Evolutionary conservation across 2,329 filamentous ascomycete genomes (phyloP).

Genomic region (Didymosphaeria variabile): DNA sequence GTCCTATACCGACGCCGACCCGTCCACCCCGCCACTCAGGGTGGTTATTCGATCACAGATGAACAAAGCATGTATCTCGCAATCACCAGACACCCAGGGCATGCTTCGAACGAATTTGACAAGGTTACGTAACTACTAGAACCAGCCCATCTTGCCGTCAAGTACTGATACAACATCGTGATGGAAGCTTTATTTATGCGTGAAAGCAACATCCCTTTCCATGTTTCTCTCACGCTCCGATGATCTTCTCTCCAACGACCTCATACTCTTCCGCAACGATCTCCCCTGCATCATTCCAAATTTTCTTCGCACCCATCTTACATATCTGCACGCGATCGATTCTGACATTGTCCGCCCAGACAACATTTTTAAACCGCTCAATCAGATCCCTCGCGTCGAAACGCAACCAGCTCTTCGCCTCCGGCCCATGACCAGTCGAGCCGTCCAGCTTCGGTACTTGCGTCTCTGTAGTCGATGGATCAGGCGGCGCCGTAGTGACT

Average conservation of each 20-base stretch:
- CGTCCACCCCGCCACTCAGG: too few species aligned
- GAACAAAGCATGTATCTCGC: too few species aligned
- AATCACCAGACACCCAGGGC: too few species aligned
- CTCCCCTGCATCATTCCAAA: constrained; percentile 59
- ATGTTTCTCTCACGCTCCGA: constrained; percentile 14
- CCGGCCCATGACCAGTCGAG: constrained; percentile 40
- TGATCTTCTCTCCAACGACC: constrained; percentile 53
- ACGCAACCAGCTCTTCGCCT: constrained; percentile 47
- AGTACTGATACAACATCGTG: too few species aligned
- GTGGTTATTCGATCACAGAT: too few species aligned
- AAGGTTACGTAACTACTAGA: too few species aligned
- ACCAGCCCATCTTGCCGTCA: too few species aligned
- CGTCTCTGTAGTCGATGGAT: constrained; percentile 21
- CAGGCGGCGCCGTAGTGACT: constrained; percentile 14
- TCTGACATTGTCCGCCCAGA: constrained; percentile 74
- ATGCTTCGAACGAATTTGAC: too few species aligned
- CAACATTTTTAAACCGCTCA: constrained; percentile 68
- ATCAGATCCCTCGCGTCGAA: constrained; percentile 54
- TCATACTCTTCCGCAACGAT: constrained; percentile 63
- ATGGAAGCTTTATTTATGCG: too few species aligned
- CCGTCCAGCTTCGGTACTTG: constrained; percentile 9
- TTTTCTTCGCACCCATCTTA: constrained; percentile 83
- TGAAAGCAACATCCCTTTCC: background rate
- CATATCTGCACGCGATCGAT: constrained; percentile 81
- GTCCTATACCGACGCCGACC: too few species aligned